Evolutionary conservation across 75 land plant genomes (phyloP).

Genomic region (Cryptomeria japonica): DNA sequence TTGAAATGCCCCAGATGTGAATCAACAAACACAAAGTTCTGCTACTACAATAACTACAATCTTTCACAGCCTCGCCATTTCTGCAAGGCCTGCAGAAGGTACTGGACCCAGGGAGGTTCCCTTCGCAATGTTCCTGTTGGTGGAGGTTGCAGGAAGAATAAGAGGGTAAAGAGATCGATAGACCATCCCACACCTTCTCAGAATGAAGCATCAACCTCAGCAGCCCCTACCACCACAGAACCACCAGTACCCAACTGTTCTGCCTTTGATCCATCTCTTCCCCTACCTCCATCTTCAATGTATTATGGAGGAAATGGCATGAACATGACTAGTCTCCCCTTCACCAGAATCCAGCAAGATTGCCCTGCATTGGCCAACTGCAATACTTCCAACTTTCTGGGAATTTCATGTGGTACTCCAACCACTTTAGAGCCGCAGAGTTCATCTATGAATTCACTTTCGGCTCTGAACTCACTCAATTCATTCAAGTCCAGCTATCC

Average conservation of each 20-base stretch:
- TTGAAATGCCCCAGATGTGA: conserved; percentile 20
- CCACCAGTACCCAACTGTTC: neutral
- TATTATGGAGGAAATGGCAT: conserved; percentile 1
- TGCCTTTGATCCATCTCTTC: conserved; percentile 4
- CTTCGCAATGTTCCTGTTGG: conserved; percentile 22
- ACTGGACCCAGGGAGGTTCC: conserved; percentile 20
- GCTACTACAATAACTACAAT: conserved; percentile 18
- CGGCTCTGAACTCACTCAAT: conserved; percentile 5
- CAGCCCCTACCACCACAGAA: neutral
- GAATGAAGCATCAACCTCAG: conserved; percentile 16
- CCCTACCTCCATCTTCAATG: conserved; percentile 6
- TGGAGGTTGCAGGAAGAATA: conserved; percentile 22
- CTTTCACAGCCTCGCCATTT: conserved; percentile 20
- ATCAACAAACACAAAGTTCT: conserved; percentile 15
- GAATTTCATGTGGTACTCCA: neutral
- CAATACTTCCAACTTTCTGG: conserved; percentile 3
- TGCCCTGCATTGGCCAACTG: conserved; percentile 1
- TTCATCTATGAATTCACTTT: neutral
- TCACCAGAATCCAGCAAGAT: conserved; percentile 11
- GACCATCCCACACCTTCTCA: neutral
- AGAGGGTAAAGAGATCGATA: conserved; percentile 10
- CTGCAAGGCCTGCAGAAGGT: conserved; percentile 20
- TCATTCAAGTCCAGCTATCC: conserved; percentile 14
- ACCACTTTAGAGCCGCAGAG: conserved; percentile 1
- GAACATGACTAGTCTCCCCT: neutral